phyloP scores from a whole-genome alignment of 345 rosid species.

The Sonneratia caseolaris region DNA sequence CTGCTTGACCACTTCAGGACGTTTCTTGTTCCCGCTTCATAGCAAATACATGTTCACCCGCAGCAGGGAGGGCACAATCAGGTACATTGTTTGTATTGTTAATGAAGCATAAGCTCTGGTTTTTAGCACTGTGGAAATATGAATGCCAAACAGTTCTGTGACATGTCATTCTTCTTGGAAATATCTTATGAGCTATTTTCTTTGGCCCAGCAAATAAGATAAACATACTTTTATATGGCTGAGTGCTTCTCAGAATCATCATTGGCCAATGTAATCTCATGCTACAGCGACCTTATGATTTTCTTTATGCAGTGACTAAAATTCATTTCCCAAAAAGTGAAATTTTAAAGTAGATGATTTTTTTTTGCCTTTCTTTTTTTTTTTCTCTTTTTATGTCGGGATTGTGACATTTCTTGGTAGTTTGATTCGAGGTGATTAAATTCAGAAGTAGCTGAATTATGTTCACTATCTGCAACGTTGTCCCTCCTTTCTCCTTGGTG shows the following conservation, averaged over 20 bases:
- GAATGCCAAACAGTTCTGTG: no score
- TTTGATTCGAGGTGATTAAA: neutral
- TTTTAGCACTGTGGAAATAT: neutral
- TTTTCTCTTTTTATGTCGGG: neutral
- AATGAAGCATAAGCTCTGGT: neutral
- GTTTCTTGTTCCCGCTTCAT: neutral
- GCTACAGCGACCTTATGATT: neutral
- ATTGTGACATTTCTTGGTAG: neutral
- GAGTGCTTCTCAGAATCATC: neutral
- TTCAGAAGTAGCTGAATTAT: neutral
- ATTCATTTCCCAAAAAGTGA: no score
- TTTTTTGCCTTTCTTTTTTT: neutral
- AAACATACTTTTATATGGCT: neutral
- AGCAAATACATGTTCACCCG: neutral
- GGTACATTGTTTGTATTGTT: neutral
- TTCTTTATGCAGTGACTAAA: neutral
- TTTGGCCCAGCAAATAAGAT: no score
- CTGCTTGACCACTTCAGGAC: neutral
- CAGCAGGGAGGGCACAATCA: neutral
- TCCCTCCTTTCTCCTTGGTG: neutral
- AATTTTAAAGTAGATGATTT: neutral
- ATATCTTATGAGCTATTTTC: no score
- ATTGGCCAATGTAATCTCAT: neutral
- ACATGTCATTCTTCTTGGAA: no score
- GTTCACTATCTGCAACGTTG: neutral